Percentiles rank a stretch among this genome's conserved stretches.
Conservation (phyloP, 1,284 basidiomycete genomes). For the Ganoderma resinaceum region DNA sequence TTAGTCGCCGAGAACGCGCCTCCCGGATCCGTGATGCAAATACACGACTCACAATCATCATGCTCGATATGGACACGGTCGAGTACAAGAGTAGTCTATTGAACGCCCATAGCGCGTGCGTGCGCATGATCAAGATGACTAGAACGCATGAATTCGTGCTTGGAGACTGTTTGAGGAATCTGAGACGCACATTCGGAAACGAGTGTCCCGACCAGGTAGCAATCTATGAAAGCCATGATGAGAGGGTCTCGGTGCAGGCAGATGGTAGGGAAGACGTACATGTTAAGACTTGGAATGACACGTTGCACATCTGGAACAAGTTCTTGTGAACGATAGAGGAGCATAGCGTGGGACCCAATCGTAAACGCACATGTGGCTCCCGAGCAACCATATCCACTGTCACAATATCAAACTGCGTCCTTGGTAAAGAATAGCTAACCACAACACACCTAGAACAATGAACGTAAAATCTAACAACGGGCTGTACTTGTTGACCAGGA, state of each 20-base stretch:
- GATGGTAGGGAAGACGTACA: background rate
- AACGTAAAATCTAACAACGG: background rate
- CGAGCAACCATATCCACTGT: background rate
- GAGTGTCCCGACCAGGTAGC: background rate
- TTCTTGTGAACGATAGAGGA: background rate
- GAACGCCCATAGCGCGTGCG: constrained; percentile 9
- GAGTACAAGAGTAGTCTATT: background rate
- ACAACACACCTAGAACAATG: background rate
- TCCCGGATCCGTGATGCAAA: background rate
- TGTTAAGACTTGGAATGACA: background rate
- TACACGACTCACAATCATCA: background rate
- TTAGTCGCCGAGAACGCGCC: background rate
- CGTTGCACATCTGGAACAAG: background rate
- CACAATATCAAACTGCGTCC: no score
- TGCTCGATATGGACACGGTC: background rate
- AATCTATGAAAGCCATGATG: background rate
- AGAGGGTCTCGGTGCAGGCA: background rate
- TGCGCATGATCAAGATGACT: constrained; percentile 7
- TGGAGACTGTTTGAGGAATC: background rate
- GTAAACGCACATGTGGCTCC: background rate
- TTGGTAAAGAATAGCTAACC: no score
- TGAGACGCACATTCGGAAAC: constrained; percentile 1
- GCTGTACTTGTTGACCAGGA: constrained; percentile 2
- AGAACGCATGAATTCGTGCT: background rate
- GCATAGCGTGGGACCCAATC: background rate